Evolutionary conservation across 2,329 filamentous ascomycete species (phyloP).

Genomic region (Botrytis pseudocinerea): DNA sequence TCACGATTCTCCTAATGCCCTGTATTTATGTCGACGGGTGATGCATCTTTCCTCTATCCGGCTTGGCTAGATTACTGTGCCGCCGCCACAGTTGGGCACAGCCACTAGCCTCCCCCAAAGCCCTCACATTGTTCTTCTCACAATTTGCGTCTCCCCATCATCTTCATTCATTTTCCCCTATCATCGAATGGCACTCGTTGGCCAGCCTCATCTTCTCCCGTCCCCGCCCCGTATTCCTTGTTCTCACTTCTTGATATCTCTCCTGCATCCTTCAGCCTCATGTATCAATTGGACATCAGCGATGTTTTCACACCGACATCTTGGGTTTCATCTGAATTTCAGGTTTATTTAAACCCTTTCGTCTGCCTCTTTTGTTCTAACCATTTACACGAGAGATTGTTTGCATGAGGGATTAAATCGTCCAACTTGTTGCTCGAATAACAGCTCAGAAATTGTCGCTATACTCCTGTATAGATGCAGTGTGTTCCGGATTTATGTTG

Average conservation of each 20-base stretch:
- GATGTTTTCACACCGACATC: not conserved
- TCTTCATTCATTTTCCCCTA: not conserved
- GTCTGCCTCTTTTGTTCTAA: not conserved
- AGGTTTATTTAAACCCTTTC: not conserved
- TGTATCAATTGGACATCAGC: not conserved
- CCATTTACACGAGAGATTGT: not conserved
- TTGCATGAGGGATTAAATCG: not conserved
- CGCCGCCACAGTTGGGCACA: not conserved
- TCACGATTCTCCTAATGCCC: not conserved
- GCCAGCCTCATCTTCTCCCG: not conserved
- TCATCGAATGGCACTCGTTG: not conserved
- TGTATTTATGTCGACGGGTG: not conserved
- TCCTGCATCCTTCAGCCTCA: not conserved
- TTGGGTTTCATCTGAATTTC: not conserved
- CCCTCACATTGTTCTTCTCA: not conserved
- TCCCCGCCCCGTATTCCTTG: not conserved
- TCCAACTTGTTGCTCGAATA: not conserved
- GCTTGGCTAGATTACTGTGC: not conserved
- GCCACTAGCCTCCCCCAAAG: not conserved
- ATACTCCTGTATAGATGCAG: not conserved
- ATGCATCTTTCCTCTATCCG: not conserved
- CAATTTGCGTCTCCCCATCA: not conserved
- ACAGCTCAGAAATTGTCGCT: not conserved
- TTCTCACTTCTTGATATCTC: not conserved
- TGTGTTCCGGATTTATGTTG: not conserved